Conservation (phyloP, 768 basidiomycete species). For the Cubamyces lactineus region DNA sequence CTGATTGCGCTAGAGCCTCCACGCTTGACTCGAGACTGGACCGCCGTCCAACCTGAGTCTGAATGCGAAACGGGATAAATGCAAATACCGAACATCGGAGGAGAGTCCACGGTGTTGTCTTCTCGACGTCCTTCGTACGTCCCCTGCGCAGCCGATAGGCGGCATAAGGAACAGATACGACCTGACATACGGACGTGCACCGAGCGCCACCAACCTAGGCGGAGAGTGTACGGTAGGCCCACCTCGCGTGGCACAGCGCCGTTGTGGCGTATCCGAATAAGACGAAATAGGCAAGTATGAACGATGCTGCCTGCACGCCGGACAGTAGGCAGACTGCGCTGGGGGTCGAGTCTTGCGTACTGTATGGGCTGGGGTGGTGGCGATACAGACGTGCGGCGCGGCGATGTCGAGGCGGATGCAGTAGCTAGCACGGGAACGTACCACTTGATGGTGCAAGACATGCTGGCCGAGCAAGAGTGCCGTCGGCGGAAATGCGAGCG, state of each 20-base stretch:
- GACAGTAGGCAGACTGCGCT: background rate
- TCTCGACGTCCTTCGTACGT: background rate
- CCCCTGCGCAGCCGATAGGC: background rate
- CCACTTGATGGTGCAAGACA: no score
- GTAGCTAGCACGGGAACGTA: no score
- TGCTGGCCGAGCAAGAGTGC: background rate
- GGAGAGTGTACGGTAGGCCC: background rate
- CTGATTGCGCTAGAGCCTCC: no score
- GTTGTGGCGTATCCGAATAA: slow-evolving; percentile 15
- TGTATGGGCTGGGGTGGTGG: no score
- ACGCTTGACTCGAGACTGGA: no score
- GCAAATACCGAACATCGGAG: slow-evolving; percentile 7
- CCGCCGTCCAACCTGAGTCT: no score
- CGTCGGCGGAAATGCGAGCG: background rate
- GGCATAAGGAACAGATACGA: background rate
- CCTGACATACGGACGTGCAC: background rate
- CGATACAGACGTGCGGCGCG: no score
- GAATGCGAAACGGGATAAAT: slow-evolving; percentile 1
- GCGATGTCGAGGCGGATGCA: no score
- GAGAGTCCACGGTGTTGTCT: no score
- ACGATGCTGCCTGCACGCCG: background rate
- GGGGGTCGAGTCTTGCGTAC: background rate
- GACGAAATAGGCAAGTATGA: background rate
- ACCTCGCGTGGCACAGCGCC: background rate
- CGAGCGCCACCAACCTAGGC: no score